phyloP scores from a whole-genome alignment of 2,329 filamentous ascomycete species.

The Ceratocystis cacaofunesta region DNA sequence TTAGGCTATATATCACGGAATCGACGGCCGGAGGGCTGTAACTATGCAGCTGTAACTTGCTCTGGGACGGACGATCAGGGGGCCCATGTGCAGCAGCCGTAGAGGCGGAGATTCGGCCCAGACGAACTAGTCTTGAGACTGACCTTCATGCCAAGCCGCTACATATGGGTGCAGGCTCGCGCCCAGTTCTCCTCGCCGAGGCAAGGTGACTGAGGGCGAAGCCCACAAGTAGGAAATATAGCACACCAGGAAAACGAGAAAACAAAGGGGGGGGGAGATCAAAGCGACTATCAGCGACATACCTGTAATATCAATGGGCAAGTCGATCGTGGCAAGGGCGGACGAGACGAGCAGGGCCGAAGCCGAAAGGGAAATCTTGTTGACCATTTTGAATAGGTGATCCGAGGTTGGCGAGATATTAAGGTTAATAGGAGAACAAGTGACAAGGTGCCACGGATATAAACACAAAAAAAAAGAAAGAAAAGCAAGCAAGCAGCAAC shows the following conservation, averaged over 20 bases:
- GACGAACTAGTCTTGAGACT: neutral
- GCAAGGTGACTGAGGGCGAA: neutral
- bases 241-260: neutral
- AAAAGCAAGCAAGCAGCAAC: neutral
- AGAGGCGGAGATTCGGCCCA: neutral
- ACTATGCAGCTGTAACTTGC: neutral
- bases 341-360: constrained; percentile 1
- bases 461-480: neutral
- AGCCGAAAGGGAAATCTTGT: constrained; percentile 8
- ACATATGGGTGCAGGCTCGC: neutral
- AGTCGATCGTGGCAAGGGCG: neutral
- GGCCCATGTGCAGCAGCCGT: neutral
- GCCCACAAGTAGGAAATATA: neutral
- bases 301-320: neutral
- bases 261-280: neutral
- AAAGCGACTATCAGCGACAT: neutral
- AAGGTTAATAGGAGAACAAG: neutral
- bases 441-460: neutral
- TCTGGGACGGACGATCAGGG: neutral
- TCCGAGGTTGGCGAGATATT: neutral
- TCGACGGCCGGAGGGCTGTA: neutral
- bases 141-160: neutral
- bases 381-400: constrained; percentile 3
- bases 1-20: neutral
- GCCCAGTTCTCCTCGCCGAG: neutral